phyloP scores from a whole-genome alignment of 1,284 basidiomycete genomes.

The Heterobasidion annosum region DNA sequence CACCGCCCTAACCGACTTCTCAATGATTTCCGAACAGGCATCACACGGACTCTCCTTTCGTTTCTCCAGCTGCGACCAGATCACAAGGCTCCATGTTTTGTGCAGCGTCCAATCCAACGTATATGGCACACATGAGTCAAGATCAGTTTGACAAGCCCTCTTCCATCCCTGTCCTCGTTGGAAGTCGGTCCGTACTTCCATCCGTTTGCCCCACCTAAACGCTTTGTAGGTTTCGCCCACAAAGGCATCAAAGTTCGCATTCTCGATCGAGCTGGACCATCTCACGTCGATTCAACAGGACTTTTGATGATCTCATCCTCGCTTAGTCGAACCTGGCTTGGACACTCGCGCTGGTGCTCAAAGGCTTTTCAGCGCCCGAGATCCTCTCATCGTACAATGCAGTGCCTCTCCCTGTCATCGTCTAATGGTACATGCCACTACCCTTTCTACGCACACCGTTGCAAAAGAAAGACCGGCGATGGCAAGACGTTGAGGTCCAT shows the following conservation, averaged over 20 bases:
- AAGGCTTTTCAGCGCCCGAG: constrained; percentile 8
- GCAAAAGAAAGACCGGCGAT: not conserved
- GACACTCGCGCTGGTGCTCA: constrained; percentile 15
- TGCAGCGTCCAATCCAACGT: not conserved
- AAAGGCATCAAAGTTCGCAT: constrained; percentile 23
- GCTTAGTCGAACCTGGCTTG: constrained; percentile 16
- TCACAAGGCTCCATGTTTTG: too few species aligned
- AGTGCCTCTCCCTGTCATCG: not conserved
- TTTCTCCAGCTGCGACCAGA: too few species aligned
- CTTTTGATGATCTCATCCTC: not conserved
- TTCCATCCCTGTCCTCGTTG: not conserved
- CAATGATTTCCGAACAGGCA: too few species aligned
- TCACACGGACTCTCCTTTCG: too few species aligned
- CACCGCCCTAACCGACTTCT: too few species aligned
- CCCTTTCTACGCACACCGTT: not conserved
- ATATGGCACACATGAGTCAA: not conserved
- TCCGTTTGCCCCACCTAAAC: not conserved
- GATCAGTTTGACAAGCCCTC: not conserved
- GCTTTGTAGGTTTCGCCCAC: constrained; percentile 14
- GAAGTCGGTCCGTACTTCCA: not conserved
- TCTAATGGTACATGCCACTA: not conserved
- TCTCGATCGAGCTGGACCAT: constrained; percentile 18
- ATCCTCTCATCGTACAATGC: constrained; percentile 11
- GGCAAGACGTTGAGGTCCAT: not conserved
- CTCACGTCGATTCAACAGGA: constrained; percentile 11